Conservation (phyloP, 2,329 filamentous ascomycete species). For the Fusarium sp. region DNA sequence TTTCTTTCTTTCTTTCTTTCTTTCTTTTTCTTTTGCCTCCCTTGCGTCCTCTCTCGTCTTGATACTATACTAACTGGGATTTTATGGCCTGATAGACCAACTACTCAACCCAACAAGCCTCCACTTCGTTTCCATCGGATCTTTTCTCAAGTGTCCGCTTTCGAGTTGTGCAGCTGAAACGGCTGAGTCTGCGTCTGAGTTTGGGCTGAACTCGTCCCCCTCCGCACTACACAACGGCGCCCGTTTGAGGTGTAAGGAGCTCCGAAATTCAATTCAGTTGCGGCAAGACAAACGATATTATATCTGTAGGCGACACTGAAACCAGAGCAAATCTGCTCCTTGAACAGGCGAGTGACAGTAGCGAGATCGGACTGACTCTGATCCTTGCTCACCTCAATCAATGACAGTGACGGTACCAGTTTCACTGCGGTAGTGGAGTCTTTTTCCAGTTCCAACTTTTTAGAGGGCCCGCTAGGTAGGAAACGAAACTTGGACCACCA, state of each 20-base stretch:
- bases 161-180: conserved; percentile 18
- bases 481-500: conserved; percentile 43
- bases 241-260: not conserved
- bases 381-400: conserved; percentile 5
- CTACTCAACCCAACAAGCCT: conserved; percentile 1
- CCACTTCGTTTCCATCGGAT: conserved; percentile 18
- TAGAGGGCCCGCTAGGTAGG: conserved; percentile 19
- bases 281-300: not conserved
- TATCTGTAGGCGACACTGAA: not conserved
- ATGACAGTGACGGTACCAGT: conserved; percentile 6
- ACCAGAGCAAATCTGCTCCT: conserved; percentile 1
- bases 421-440: conserved; percentile 29
- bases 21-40: conserved; percentile 10
- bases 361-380: not conserved
- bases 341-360: conserved; percentile 17
- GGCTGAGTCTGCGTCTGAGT: conserved; percentile 3
- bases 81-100: conserved; percentile 21
- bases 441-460: conserved; percentile 14
- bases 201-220: conserved; percentile 6
- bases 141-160: conserved; percentile 5
- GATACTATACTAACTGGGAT: not conserved
- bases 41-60: not conserved
- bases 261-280: not conserved
- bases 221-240: conserved; percentile 1
- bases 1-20: conserved; percentile 16